phyloP scores from a whole-genome alignment of 495 filamentous ascomycete species.

The Penicillium atrosanguineum region DNA sequence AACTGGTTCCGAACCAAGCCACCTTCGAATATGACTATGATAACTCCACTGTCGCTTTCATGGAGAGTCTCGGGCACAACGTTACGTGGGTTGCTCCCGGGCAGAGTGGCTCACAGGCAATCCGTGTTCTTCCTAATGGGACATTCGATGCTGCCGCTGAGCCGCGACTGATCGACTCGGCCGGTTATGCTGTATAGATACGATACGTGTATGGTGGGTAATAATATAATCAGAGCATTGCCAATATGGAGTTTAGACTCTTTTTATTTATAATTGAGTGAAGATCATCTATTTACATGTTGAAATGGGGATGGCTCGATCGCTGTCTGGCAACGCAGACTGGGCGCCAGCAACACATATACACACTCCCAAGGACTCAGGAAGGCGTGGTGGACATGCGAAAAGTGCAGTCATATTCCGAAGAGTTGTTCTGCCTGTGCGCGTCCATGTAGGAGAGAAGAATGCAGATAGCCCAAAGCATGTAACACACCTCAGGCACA shows the following conservation, averaged over 20 bases:
- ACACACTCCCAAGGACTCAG: no score
- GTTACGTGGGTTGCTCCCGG: conserved; percentile 67
- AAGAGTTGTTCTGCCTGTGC: no score
- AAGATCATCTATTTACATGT: neutral
- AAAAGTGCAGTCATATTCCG: no score
- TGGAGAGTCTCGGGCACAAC: conserved; percentile 67
- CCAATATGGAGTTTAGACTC: neutral
- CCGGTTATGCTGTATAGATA: conserved; percentile 62
- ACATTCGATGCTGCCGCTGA: conserved; percentile 76
- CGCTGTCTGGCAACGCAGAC: no score
- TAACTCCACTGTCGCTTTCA: conserved; percentile 60
- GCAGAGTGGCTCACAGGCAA: conserved; percentile 66
- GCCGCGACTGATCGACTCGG: conserved; percentile 71
- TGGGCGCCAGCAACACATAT: no score
- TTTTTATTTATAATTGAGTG: neutral
- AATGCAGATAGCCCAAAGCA: no score
- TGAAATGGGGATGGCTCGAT: no score
- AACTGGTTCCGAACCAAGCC: conserved; percentile 69
- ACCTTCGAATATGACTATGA: conserved; percentile 71
- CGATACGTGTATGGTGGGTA: neutral
- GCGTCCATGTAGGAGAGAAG: no score
- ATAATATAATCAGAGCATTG: neutral
- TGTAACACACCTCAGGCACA: no score
- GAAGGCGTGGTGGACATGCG: no score
- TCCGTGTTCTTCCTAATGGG: conserved; percentile 66